Conservation (phyloP, 2,329 filamentous ascomycete species). For the Colletotrichum endophyticum region DNA sequence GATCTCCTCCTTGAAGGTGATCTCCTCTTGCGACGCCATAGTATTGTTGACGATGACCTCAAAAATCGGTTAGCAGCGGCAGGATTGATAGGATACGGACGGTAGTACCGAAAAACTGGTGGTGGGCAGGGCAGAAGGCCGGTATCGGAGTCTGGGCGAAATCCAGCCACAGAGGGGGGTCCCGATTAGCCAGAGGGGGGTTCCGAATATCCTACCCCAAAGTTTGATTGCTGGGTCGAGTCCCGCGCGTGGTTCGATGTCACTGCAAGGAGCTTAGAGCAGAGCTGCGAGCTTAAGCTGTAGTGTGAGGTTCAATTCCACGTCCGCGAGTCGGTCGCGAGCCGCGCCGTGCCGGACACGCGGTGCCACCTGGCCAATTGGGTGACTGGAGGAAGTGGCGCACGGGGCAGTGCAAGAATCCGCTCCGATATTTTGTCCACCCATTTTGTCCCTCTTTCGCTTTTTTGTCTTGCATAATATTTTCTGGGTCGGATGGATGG, state of each 20-base stretch:
- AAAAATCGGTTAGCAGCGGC: no score
- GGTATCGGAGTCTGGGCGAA: no score
- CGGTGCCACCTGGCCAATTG: slow-evolving; percentile 1
- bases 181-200: no score
- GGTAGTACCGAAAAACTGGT: no score
- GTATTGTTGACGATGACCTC: no score
- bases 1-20: no score
- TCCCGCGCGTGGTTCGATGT: not conserved
- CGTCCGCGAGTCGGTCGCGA: not conserved
- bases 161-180: no score
- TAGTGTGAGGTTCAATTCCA: not conserved
- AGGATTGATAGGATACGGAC: no score
- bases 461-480: not conserved
- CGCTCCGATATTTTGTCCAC: not conserved
- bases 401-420: not conserved
- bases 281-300: not conserved
- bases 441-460: not conserved
- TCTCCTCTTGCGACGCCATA: no score
- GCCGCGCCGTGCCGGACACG: not conserved
- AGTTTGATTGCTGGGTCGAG: not conserved
- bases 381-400: not conserved
- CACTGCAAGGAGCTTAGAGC: not conserved
- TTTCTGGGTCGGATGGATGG: not conserved
- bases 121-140: no score
- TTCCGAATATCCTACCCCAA: no score